Base-by-base conservation (phyloP, 495 filamentous ascomycete genomes). In the Clohesyomyces aquaticus region DNA sequence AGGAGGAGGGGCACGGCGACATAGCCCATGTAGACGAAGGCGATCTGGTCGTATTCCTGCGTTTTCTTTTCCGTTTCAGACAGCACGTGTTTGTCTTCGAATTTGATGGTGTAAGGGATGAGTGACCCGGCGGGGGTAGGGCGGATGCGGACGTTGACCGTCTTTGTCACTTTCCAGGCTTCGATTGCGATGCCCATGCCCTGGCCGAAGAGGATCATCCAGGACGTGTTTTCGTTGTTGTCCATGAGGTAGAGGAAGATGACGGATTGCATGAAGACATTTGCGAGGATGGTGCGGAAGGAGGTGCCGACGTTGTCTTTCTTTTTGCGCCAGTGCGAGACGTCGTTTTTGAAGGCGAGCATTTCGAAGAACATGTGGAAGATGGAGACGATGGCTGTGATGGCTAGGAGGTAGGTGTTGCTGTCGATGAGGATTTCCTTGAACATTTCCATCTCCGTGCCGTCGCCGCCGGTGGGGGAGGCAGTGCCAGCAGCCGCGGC, bases 191-290 rank as follows among this genome's bases (percentile, higher is more conserved):
- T 98, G 38, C 94, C 93, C 55, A 94, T 86, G 19, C 91, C 94
- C 77, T 98, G 94, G 14, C 90, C 88, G 41, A 91, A 88, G 21
- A 98, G 82, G 70, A 98, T 98, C 93, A 98, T 97, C 93, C 94
- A 98, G 48, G 90, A 94, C 4, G 94, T 98, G 71, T 93, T 93
- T 18, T 96, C 91, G 63, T 90, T 96, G 76, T 98, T 98, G 77
- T 98, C 94, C 72, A 98, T 79, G n/a, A 98, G 82, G 76, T 98
- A 98, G 25, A 98, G 85, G 83, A 98, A 96, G 75, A 98, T 96
- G 71, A 98, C 84, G 12, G 79, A 76, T 73, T 98, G 94, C 94
- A 98, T 98, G 76, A 98, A 91, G 65, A 98, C 93, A 71, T 98
- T 98, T 64, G 90, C 93, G 42, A 98, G 80, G 71, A 98, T 98